These are phyloP conservation scores for Trichoderma polysporum DNA, from an alignment of 2,329 filamentous ascomycete genomes.

Conservation along the genomic window DNA sequence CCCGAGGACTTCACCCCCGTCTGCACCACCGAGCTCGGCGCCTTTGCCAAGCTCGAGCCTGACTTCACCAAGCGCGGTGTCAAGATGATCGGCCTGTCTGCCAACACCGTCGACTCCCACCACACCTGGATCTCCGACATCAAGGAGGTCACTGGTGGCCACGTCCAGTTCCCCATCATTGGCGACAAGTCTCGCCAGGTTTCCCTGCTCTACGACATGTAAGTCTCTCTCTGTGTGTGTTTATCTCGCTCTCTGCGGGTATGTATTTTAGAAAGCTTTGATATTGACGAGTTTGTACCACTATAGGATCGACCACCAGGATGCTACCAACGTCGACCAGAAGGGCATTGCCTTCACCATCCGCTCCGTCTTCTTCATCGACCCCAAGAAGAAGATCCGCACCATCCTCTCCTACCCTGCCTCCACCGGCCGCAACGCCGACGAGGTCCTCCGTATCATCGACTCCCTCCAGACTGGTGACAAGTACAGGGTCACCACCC, in stretches of 20 bases:
- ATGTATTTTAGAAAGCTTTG: background rate
- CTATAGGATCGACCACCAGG: slow-evolving; percentile 72
- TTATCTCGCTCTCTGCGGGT: background rate
- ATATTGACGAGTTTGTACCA: background rate
- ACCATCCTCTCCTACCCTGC: slow-evolving; percentile 91
- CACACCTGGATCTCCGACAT: slow-evolving; percentile 90
- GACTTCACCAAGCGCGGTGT: slow-evolving; percentile 85
- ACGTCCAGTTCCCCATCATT: slow-evolving; percentile 75
- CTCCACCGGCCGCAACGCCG: slow-evolving; percentile 80
- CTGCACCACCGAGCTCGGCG: slow-evolving; percentile 92
- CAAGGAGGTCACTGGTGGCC: slow-evolving; percentile 70
- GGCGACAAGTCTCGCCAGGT: slow-evolving; percentile 77
- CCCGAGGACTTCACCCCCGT: slow-evolving; percentile 91
- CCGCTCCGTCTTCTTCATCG: slow-evolving; percentile 91
- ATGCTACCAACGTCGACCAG: slow-evolving; percentile 75
- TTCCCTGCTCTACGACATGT: slow-evolving; percentile 77
- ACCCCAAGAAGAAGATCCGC: slow-evolving; percentile 90
- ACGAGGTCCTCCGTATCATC: slow-evolving; percentile 75
- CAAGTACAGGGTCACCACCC: slow-evolving; percentile 83
- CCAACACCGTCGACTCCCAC: slow-evolving; percentile 83
- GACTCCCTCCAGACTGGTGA: slow-evolving; percentile 81
- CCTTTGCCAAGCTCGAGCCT: slow-evolving; percentile 83
- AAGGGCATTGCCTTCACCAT: slow-evolving; percentile 92
- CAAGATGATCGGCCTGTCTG: slow-evolving; percentile 87
- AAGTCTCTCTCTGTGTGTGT: slow-evolving; percentile 32